phyloP scores from a whole-genome alignment of 441 rosid species.

The Adansonia gregorii region DNA sequence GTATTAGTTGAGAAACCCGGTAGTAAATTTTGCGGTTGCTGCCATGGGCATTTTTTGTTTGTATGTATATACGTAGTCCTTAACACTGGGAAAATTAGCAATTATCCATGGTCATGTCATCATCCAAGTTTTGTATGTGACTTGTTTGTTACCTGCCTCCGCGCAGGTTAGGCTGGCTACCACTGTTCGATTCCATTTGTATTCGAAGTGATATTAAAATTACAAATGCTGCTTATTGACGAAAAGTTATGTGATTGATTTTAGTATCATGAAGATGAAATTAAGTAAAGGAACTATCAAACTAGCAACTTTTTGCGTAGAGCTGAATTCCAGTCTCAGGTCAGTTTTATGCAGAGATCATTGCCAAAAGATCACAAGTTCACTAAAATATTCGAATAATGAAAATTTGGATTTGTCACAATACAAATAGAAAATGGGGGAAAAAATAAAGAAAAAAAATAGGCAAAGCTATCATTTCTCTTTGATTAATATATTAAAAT shows the following conservation, averaged over 20 bases:
- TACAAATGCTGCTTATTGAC: not conserved
- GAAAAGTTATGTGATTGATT: not conserved
- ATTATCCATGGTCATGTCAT: constrained; percentile 31
- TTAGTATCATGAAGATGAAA: not conserved
- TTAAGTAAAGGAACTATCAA: too few species aligned
- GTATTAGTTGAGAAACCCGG: constrained; percentile 30
- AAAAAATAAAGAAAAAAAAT: not conserved
- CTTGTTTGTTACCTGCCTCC: constrained; percentile 7
- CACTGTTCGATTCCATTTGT: constrained; percentile 13
- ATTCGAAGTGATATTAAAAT: not conserved
- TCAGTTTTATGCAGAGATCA: not conserved
- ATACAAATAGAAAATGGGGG: not conserved
- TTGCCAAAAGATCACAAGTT: not conserved
- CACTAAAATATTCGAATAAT: not conserved
- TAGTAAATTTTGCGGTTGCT: constrained; percentile 55
- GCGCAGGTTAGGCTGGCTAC: not conserved
- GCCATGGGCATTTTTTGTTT: constrained; percentile 31
- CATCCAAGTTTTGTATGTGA: constrained; percentile 28
- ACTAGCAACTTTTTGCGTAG: not conserved
- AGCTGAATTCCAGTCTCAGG: not conserved
- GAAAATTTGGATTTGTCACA: not conserved
- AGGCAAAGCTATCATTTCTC: not conserved
- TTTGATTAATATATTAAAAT: not conserved
- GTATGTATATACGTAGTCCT: constrained; percentile 33
- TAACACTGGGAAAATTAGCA: constrained; percentile 17